Evolutionary conservation across 139 green algal species (phyloP), one percentile per base, ranked within the genome.

Genomic region (Eudorina sp.): DNA sequence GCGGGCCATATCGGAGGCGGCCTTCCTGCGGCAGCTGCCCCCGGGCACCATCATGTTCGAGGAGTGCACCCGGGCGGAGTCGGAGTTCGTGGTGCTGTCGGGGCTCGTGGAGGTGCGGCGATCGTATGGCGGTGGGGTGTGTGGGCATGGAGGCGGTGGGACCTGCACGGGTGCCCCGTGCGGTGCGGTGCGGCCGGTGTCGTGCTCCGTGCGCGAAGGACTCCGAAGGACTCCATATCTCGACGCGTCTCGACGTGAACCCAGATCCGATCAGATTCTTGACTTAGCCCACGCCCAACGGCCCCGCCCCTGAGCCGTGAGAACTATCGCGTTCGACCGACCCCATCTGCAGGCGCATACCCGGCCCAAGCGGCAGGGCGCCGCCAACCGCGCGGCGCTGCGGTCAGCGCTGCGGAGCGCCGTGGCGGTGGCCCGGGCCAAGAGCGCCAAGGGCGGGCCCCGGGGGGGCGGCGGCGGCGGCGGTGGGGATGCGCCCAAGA

Each of bases 1-100:
- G 8, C 77, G 77, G 6, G 77, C 36, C 25, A 53, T 87, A 45
- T 79, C 64, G 0, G 81, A 78, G 62, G 9, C 62, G 4, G 64
- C 81, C 21, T 38, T 14, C 58, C 81, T 87, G 45, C 62, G 62
- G 4, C 31, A 38, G 38, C 81, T 87, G 45, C 81, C 81, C 8
- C 18, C 81, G 2, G 64, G 81, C 45, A 87, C 81, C 31, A 68
- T 87, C n/a, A 0, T 87, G n/a, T 87, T 77, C 21, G 81, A 87
- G 81, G 81, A 87, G 81, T 38, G 38, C 81, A 87, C 62, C 1
- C 62, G 81, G 1, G 81, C 62, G 19, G 81, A 87, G 18, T 40
- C 29, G 38, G 18, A 87, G 81, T 78, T 87, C 19, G 5, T 87
- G 81, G 64, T 78, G 45, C 81, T 87, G 31, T 6, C 31, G 21